Evolutionary conservation across 2,329 filamentous ascomycete species (phyloP).

Genomic region (Cercospora janseana): DNA sequence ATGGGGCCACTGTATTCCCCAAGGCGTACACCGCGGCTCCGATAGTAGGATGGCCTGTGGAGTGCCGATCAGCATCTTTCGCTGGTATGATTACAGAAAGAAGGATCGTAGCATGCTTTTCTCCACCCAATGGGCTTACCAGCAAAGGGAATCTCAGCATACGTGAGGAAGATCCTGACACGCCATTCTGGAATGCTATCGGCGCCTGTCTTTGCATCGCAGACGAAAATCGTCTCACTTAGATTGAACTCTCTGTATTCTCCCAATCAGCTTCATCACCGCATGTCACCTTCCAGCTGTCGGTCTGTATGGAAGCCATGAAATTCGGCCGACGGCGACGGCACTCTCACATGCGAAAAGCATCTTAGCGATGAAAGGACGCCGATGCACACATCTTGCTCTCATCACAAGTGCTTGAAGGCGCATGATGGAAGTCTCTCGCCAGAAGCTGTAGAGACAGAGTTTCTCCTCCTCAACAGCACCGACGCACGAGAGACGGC

Average conservation of each 20-base stretch:
- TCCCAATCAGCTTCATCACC: not conserved
- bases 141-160: slow-evolving; percentile 55
- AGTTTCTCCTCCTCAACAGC: too few species aligned
- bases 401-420: too few species aligned
- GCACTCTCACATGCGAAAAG: too few species aligned
- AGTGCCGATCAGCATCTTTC: slow-evolving; percentile 8
- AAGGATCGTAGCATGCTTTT: not conserved
- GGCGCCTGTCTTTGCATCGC: slow-evolving; percentile 34
- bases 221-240: slow-evolving; percentile 58
- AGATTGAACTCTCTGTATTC: slow-evolving; percentile 54
- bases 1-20: slow-evolving; percentile 32
- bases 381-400: too few species aligned
- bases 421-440: too few species aligned
- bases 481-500: too few species aligned
- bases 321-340: not conserved
- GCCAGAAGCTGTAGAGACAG: too few species aligned
- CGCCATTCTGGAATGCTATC: slow-evolving; percentile 39
- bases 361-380: too few species aligned
- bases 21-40: slow-evolving; percentile 54
- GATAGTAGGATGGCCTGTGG: slow-evolving; percentile 54
- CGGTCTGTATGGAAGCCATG: not conserved
- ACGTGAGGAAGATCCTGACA: slow-evolving; percentile 56
- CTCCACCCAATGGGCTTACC: slow-evolving; percentile 16
- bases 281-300: too few species aligned
- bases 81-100: too few species aligned